Conservation (phyloP, 2,329 filamentous ascomycete species). For the Chaetomium sp. region DNA sequence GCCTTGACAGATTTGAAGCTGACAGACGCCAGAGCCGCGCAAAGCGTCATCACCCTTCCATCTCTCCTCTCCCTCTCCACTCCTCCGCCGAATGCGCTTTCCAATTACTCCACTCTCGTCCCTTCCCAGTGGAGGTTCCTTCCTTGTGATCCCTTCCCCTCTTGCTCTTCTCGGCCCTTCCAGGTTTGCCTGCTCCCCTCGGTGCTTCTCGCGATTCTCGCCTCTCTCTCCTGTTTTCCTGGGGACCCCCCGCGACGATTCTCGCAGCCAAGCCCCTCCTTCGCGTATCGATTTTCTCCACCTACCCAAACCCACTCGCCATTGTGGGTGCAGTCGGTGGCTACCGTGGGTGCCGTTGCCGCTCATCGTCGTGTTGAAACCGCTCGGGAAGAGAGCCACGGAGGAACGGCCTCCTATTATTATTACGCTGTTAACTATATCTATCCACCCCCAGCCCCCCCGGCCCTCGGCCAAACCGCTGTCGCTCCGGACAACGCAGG, state of each 20-base stretch:
- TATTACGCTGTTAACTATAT: neutral
- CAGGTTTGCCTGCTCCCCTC: slow-evolving; percentile 4
- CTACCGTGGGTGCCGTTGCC: slow-evolving; percentile 15
- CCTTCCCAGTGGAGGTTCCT: neutral
- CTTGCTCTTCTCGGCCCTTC: slow-evolving; percentile 1
- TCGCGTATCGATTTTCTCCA: slow-evolving; percentile 26
- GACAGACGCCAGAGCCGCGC: slow-evolving; percentile 20
- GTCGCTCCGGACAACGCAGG: slow-evolving; percentile 27
- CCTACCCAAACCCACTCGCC: slow-evolving; percentile 22
- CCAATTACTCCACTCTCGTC: neutral
- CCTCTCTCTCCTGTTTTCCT: neutral
- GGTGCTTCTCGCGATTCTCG: neutral
- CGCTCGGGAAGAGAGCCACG: slow-evolving; percentile 16
- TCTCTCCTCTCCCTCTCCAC: slow-evolving; percentile 6
- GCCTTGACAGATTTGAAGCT: neutral
- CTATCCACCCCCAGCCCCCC: slow-evolving; percentile 9
- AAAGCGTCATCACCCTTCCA: slow-evolving; percentile 9
- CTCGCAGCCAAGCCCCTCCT: slow-evolving; percentile 19
- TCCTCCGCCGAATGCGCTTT: neutral
- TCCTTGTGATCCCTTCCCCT: neutral
- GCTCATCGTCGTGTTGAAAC: slow-evolving; percentile 24
- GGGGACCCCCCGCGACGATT: slow-evolving; percentile 4
- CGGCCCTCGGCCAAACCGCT: slow-evolving; percentile 16
- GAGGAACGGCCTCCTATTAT: slow-evolving; percentile 3
- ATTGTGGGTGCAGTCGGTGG: no score